phyloP scores from a whole-genome alignment of 2,329 filamentous ascomycete genomes.

The Rhynchosporium agropyri region DNA sequence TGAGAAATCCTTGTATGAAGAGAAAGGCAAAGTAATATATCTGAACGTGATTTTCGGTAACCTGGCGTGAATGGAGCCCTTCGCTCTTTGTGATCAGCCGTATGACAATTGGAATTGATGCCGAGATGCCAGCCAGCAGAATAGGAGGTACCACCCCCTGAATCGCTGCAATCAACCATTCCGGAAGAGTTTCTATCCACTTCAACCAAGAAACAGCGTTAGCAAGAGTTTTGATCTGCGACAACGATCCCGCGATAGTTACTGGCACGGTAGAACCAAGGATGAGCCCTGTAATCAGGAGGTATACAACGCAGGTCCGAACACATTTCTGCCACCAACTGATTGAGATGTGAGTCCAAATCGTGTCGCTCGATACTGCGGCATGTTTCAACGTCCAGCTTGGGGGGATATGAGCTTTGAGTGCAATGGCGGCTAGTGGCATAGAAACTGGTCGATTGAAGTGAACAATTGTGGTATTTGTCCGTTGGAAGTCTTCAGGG shows the following conservation, averaged over 20 bases:
- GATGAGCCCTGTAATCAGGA: constrained; percentile 53
- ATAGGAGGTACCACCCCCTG: too few species aligned
- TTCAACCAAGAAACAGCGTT: constrained; percentile 23
- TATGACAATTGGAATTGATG: constrained; percentile 20
- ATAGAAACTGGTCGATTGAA: constrained; percentile 89
- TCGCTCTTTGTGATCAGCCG: constrained; percentile 27
- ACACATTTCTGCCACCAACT: constrained; percentile 87
- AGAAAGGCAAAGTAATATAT: constrained; percentile 71
- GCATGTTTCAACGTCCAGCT: constrained; percentile 49
- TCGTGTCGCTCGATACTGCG: constrained; percentile 83
- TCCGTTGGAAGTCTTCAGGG: constrained; percentile 78
- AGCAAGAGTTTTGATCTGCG: constrained; percentile 25
- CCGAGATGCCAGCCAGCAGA: constrained; percentile 19
- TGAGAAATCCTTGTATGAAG: constrained; percentile 71
- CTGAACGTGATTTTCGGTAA: constrained; percentile 51
- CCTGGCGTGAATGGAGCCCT: constrained; percentile 36
- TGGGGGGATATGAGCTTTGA: constrained; percentile 21
- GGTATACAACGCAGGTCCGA: constrained; percentile 66
- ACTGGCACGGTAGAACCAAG: constrained; percentile 25
- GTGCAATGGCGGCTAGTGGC: constrained; percentile 59
- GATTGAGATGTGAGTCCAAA: constrained; percentile 94
- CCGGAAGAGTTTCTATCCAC: constrained; percentile 21
- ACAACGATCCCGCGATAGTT: constrained; percentile 28
- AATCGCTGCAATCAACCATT: constrained; percentile 24
- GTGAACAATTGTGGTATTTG: constrained; percentile 94